These are phyloP conservation scores for Pseudogymnoascus sp. DNA, from an alignment of 2,329 filamentous ascomycete genomes.

Conservation along the genomic window DNA sequence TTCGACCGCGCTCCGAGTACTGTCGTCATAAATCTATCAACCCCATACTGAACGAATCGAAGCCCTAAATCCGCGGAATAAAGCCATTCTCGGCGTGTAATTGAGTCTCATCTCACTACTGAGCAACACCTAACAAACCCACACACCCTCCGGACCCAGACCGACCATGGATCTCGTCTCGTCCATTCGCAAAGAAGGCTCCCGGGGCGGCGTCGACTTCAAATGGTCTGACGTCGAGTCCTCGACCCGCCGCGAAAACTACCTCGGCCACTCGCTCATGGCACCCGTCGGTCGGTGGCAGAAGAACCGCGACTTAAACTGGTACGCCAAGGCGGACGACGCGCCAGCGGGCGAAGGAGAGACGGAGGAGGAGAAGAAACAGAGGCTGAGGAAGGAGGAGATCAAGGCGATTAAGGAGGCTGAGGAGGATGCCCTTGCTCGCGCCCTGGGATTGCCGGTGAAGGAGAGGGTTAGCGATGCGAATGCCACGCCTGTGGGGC, in stretches of 20 bases:
- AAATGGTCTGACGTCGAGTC: conserved; percentile 91
- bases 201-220: conserved; percentile 90
- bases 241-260: conserved; percentile 78
- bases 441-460: conserved; percentile 72
- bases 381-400: conserved; percentile 65
- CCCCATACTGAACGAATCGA: not conserved
- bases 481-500: conserved; percentile 62
- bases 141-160: not conserved
- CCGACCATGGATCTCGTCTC: conserved; percentile 80
- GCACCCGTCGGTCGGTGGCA: conserved; percentile 70
- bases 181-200: conserved; percentile 82
- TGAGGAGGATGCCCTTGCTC: conserved; percentile 84
- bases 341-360: conserved; percentile 46
- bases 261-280: conserved; percentile 68
- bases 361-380: conserved; percentile 51
- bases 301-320: conserved; percentile 53
- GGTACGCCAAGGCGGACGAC: conserved; percentile 54
- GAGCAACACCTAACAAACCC: not conserved
- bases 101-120: not conserved
- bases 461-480: conserved; percentile 49
- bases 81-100: not conserved
- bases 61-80: not conserved
- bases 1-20: not conserved
- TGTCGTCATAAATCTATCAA: conserved; percentile 7
- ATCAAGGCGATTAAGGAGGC: conserved; percentile 78